Evolutionary conservation across 768 basidiomycete genomes (phyloP).

Genomic region (Rhodotorula babjevae): DNA sequence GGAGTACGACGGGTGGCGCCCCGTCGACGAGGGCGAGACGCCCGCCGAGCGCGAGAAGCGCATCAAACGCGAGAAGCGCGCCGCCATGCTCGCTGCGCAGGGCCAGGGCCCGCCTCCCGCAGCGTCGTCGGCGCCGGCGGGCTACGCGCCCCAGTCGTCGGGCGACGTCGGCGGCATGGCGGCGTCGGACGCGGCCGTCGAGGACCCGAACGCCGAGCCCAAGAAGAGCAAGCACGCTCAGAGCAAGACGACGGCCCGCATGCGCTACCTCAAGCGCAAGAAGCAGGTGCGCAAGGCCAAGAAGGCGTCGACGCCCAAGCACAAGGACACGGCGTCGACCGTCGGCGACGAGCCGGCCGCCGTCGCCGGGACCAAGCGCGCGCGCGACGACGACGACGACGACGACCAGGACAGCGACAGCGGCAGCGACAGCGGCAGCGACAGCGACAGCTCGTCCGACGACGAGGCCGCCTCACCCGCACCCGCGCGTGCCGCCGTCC

Average conservation of each 20-base stretch:
- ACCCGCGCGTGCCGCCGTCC: background rate
- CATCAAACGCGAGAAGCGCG: conserved; percentile 31
- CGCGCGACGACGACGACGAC: conserved; percentile 43
- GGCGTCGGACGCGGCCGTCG: background rate
- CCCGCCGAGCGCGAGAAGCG: conserved; percentile 30
- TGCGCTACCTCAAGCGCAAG: conserved; percentile 69
- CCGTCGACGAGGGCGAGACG: conserved; percentile 8
- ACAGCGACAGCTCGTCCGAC: conserved; percentile 13
- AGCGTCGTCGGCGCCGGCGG: background rate
- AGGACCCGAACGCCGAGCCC: background rate
- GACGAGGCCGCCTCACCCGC: conserved; percentile 4
- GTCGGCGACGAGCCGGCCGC: conserved; percentile 33
- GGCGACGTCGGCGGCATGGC: background rate
- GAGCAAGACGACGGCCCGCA: conserved; percentile 67
- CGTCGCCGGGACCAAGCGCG: conserved; percentile 19
- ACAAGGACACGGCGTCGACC: conserved; percentile 21
- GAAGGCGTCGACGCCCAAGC: conserved; percentile 41
- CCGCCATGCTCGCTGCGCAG: conserved; percentile 21
- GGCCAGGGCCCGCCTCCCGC: background rate
- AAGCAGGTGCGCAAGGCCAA: conserved; percentile 55
- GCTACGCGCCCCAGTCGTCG: conserved; percentile 2
- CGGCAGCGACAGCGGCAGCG: conserved; percentile 30
- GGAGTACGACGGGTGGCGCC: conserved; percentile 25
- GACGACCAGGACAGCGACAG: conserved; percentile 36
- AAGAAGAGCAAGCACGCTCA: conserved; percentile 42